Conservation (phyloP, 345 rosid genomes). For the Eucalyptus erythrocorys region DNA sequence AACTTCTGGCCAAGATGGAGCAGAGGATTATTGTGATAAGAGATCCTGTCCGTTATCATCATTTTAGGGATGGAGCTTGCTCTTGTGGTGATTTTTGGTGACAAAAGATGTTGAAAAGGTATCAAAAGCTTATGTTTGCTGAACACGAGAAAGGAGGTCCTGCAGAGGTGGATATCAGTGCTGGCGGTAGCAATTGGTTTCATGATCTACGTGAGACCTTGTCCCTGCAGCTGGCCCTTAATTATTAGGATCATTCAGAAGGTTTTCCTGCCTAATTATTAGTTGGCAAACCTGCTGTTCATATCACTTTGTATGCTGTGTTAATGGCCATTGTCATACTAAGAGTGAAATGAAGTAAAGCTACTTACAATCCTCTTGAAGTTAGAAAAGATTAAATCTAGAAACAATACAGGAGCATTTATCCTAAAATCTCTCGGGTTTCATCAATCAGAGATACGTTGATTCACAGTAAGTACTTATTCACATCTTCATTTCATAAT, state of each 20-base stretch:
- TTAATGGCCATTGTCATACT: neutral
- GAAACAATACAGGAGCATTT: neutral
- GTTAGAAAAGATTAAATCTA: neutral
- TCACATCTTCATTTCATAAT: neutral
- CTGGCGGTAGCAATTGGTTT: neutral
- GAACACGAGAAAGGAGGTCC: neutral
- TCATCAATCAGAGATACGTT: neutral
- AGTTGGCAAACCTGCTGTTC: neutral
- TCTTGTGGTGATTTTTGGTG: conserved; percentile 68
- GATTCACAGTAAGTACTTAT: neutral
- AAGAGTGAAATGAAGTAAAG: neutral
- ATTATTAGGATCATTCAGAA: neutral
- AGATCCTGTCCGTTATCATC: conserved; percentile 62
- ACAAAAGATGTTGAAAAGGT: neutral
- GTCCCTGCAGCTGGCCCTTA: neutral
- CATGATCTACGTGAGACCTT: neutral
- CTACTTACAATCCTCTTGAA: neutral
- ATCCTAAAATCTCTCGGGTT: neutral
- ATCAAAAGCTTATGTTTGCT: neutral
- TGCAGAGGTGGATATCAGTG: neutral
- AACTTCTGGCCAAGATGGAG: conserved; percentile 45
- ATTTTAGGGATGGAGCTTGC: conserved; percentile 45
- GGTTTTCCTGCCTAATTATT: neutral
- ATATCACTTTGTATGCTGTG: neutral
- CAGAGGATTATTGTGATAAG: conserved; percentile 34